A percentile compares a stretch with the other conserved stretches of the same genome.
These are phyloP conservation scores for Capniomyces stellatus DNA, from an alignment of 371 early-diverging fungal genomes.

Conservation along the genomic window DNA sequence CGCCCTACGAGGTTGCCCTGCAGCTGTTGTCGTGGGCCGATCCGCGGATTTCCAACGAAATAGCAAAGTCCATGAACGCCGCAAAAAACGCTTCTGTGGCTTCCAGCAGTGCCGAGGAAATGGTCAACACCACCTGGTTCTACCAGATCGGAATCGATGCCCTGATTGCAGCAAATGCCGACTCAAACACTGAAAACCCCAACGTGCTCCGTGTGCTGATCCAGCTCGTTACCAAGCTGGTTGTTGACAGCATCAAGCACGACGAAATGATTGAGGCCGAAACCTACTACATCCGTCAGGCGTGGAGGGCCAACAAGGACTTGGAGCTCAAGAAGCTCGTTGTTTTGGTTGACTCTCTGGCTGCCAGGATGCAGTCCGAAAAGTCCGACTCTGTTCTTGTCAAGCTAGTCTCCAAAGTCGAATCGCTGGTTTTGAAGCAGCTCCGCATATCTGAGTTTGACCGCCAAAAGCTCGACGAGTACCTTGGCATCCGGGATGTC, in stretches of 20 bases:
- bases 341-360: neutral
- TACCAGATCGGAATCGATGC: conserved; percentile 16
- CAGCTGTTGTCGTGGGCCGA: conserved; percentile 25
- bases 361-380: neutral
- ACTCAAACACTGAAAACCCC: conserved; percentile 15
- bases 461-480: neutral
- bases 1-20: conserved; percentile 17
- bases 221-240: conserved; percentile 19
- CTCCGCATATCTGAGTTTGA: neutral
- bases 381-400: neutral
- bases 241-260: conserved; percentile 12
- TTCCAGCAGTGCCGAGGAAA: conserved; percentile 5
- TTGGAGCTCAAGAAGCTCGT: neutral
- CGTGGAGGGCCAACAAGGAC: no score
- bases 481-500: neutral
- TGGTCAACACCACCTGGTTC: conserved; percentile 7
- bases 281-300: neutral
- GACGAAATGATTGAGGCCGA: neutral
- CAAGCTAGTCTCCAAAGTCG: neutral
- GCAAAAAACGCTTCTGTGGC: no score
- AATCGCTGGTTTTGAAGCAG: neutral
- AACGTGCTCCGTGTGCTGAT: conserved; percentile 12
- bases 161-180: conserved; percentile 13
- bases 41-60: conserved; percentile 21
- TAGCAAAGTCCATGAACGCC: conserved; percentile 13